Base-by-base conservation (phyloP, 2,329 filamentous ascomycete genomes). In the Aspergillus tubingensis region DNA sequence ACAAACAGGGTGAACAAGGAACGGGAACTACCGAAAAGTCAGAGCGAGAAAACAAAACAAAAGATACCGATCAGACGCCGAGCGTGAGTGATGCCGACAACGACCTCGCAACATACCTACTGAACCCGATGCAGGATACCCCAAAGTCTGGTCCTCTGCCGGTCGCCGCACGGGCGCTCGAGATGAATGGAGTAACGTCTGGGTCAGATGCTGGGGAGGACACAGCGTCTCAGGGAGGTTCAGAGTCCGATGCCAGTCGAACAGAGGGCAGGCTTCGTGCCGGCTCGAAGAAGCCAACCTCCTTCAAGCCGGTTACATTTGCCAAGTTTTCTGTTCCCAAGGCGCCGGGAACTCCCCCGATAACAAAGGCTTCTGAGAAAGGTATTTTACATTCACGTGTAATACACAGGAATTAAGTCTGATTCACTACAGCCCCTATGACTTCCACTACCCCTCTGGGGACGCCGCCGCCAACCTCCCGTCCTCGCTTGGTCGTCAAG, bases 311-410 rank as follows among this genome's bases (percentile, higher is more conserved):
- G 27, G 84, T 89, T 38, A 88, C 85, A 13, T 86, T 88, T 59
- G 86, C 86, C 39, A 89, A 88, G 74, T 87, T 84, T 71, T 86
- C 87, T 61, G 79, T 88, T 58, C 84, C 85, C 51, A 89, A 89
- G 72, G 82, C 86, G 23, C 81, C 84, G 8, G 77, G 78, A n/a
- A 76, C 83, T n/a, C 76, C 80, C 36, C 79, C 83, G 8, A 68
- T 77, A 38, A 73, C 81, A 41, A 85, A 85, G 70, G 66, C 67
- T 25, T 79, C 82, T 43, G 85, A 88, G 49, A 88, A 86, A 79
- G 76, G 83, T 81, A 78, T 67, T 69, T 54, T 36, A n/a, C 21
- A 43, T 5, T 36, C 38, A 44, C 23, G 49, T 43, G 57, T 53
- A 25, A 17, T 44, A 13, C 23, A 53, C 21, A 36, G 10, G 36